Conservation (phyloP, 2,329 filamentous ascomycete species). For the Trichoderma sp. region DNA sequence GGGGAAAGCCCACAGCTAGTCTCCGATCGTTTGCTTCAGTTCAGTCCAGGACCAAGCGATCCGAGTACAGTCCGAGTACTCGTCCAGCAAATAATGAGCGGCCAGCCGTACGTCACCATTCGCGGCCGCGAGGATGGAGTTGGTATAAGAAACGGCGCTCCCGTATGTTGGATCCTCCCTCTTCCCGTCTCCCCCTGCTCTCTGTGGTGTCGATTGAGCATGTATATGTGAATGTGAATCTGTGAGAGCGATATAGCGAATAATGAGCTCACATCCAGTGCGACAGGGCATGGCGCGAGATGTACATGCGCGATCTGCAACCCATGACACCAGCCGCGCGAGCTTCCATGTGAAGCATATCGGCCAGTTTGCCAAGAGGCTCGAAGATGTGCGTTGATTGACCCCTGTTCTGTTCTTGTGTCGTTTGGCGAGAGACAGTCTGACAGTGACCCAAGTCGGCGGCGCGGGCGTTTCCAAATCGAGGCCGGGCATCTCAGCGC, state of each 20-base stretch:
- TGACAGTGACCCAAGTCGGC: conserved; percentile 47
- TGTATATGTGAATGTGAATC: neutral
- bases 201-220: neutral
- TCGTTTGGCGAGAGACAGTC: neutral
- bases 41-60: neutral
- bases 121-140: conserved; percentile 48
- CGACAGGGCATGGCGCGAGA: conserved; percentile 24
- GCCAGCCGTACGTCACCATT: conserved; percentile 55
- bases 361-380: conserved; percentile 53
- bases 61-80: too few relatives aligned
- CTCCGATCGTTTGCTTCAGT: neutral
- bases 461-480: conserved; percentile 57
- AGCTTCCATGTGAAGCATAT: conserved; percentile 61
- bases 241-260: neutral
- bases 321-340: conserved; percentile 59
- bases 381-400: conserved; percentile 54
- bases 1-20: conserved; percentile 1
- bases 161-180: conserved; percentile 34
- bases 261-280: conserved; percentile 1
- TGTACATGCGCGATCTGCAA: conserved; percentile 42
- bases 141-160: conserved; percentile 50
- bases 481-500: conserved; percentile 52
- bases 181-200: neutral
- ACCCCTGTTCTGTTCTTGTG: neutral
- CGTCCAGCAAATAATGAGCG: conserved; percentile 38